Base-by-base conservation (phyloP, 192 early-diverging fungal genomes). In the Rhizophlyctis rosea region DNA sequence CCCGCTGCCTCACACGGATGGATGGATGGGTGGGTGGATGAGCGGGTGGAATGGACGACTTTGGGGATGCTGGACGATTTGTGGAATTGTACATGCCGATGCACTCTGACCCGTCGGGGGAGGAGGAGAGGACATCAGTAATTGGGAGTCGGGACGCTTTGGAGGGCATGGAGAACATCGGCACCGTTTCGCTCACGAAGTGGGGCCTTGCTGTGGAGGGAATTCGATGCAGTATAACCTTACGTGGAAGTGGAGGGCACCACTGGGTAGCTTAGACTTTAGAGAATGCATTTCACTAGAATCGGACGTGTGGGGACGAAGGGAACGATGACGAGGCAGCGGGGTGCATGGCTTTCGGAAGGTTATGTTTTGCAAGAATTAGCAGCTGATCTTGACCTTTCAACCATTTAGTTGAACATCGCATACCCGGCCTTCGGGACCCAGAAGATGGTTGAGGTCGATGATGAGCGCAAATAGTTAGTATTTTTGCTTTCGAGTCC, bases 391-490 rank as follows among this genome's bases (percentile, higher is more conserved):
- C n/a, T n/a, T n/a, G n/a, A n/a, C n/a, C n/a, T n/a, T n/a, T n/a
- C n/a, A n/a, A n/a, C n/a, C n/a, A n/a, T n/a, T 31, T 78, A 98
- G 95, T 81, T 98, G 80, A 97, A 98, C 91, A 94, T 98, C 75
- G 92, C 95, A 79, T 93, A 95, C 85, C 91, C 93, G 76, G 93
- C 92, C 81, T 89, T 89, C 76, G 96, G 96, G 80, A 91, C 91
- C 81, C 94, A 98, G 80, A 98, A 98, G 88, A 82, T 87, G 72
- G 88, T 97, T 76, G 91, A 95, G 61, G 90, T 98, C 70, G 94
- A 96, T 74, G 96, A 98, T 81, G 94, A 98, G 85, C 88, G 88
- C 78, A 83, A 90, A 67, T 72, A 88, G 89, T 93, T 71, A 88
- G 82, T 84, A 27, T 59, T 61, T 55, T 57, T 24, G 32, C 51